phyloP scores from a whole-genome alignment of 1,284 basidiomycete species.

The Vanrija pseudolonga region DNA sequence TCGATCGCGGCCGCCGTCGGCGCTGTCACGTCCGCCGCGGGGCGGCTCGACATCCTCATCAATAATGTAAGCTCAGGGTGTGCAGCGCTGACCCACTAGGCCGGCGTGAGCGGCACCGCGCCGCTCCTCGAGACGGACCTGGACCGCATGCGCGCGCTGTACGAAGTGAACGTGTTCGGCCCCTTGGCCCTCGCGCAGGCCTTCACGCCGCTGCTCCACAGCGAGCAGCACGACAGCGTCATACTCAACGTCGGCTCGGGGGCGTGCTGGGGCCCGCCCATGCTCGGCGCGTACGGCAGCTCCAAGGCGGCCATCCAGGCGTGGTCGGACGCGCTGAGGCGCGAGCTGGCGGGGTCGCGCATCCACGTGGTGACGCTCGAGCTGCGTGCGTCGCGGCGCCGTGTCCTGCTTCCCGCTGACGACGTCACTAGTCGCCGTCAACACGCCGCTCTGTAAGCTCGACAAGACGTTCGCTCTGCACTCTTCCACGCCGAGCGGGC shows the following conservation, averaged over 20 bases:
- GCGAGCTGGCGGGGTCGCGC: not conserved
- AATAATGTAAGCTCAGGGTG: slow-evolving; percentile 16
- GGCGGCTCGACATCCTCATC: slow-evolving; percentile 16
- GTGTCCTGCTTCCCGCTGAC: too few species aligned
- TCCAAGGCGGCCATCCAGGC: slow-evolving; percentile 12
- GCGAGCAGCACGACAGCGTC: not conserved
- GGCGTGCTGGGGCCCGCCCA: slow-evolving; percentile 8
- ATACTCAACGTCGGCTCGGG: slow-evolving; percentile 25
- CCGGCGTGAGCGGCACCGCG: not conserved
- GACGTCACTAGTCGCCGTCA: too few species aligned
- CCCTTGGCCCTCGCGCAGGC: slow-evolving; percentile 20
- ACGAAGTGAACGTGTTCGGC: slow-evolving; percentile 25
- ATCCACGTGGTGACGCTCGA: not conserved
- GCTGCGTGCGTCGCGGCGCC: too few species aligned
- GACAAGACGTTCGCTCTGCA: too few species aligned
- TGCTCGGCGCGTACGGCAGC: slow-evolving; percentile 11
- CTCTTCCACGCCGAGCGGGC: too few species aligned
- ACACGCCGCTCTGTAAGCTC: too few species aligned
- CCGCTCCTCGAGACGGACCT: slow-evolving; percentile 7
- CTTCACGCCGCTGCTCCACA: slow-evolving; percentile 9
- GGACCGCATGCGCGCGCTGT: slow-evolving; percentile 6
- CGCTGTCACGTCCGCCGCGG: not conserved
- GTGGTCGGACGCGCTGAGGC: slow-evolving; percentile 10
- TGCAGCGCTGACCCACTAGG: not conserved
- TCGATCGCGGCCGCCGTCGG: slow-evolving; percentile 8